Base-by-base conservation (phyloP, 2,329 filamentous ascomycete genomes). In the Botryotinia globosa region DNA sequence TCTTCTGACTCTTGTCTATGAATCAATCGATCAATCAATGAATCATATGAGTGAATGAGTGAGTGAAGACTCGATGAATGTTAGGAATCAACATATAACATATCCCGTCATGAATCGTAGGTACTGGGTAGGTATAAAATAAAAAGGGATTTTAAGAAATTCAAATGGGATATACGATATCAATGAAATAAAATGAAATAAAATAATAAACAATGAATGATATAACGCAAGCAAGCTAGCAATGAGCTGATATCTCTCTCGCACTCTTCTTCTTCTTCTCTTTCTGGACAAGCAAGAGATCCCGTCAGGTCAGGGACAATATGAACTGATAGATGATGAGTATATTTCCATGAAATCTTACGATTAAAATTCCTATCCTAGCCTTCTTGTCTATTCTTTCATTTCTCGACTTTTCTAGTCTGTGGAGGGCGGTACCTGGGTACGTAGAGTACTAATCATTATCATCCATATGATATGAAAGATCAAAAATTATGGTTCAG, bases 401-500 rank as follows among this genome's bases (percentile, higher is more conserved):
- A 29, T 62, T 62, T 62, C 59, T 62, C 29, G 59, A 62, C 59
- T 62, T 62, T 29, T 62, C 37, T 42, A 62, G 34, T 12, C 59
- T 22, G 9, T 7, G 22, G 8, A 14, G 58, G 20, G 22, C 25
- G 22, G 25, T 51, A 51, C 10, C 25, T 51, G 10, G 25, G 22
- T 14, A 51, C 4, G 20, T 16, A 16, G 12, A 39, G 39, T 12
- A 39, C 34, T 34, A 34, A n/a, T n/a, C 3, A 37, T 37, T 61
- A 32, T 64, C 62, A 64, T n/a, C n/a, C n/a, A n/a, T n/a, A n/a
- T n/a, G n/a, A n/a, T 48, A 64, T 64, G 62, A 48, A 64, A 64
- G n/a, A 34, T 37, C 10, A 10, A n/a, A 62, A 62, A 62, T 16
- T 39, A 20, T 29, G 6, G 10, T 25, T n/a, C n/a, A n/a, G n/a